Percentiles rank a stretch among this genome's conserved stretches.
Evolutionary conservation across 345 rosid genomes (phyloP).

Genomic region (Salix viminalis): DNA sequence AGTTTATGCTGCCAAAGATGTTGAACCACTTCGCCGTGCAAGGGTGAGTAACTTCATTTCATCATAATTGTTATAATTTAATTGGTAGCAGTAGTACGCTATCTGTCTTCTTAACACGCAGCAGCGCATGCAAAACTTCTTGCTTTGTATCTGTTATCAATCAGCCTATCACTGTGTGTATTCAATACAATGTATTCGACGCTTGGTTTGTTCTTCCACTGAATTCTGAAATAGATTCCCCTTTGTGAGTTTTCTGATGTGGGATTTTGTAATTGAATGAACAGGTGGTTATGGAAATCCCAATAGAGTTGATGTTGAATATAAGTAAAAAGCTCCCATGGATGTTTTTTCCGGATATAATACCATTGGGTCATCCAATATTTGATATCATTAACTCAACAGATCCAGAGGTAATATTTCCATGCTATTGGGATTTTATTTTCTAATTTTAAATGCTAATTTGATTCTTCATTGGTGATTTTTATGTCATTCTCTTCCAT

Average conservation of each 20-base stretch:
- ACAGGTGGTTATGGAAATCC: slow-evolving; percentile 94
- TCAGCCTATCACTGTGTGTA: not conserved
- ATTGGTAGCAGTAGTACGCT: not conserved
- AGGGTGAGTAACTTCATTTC: slow-evolving; percentile 48
- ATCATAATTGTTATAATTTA: not conserved
- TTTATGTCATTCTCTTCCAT: not conserved
- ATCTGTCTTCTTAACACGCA: not conserved
- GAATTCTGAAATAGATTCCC: not conserved
- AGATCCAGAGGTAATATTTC: slow-evolving; percentile 62
- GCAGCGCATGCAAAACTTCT: not conserved
- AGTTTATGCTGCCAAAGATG: slow-evolving; percentile 84
- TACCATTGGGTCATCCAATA: slow-evolving; percentile 90
- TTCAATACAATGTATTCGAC: not conserved
- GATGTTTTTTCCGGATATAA: slow-evolving; percentile 96
- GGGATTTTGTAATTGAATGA: slow-evolving; percentile 13
- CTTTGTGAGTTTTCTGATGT: not conserved
- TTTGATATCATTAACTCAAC: slow-evolving; percentile 89
- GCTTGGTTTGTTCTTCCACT: not conserved
- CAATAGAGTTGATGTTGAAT: slow-evolving; percentile 82
- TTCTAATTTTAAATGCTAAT: not conserved
- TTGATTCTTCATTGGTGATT: not conserved
- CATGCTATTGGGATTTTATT: not conserved
- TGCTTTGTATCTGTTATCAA: not conserved
- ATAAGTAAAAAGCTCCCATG: slow-evolving; percentile 81
- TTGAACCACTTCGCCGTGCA: slow-evolving; percentile 79